Evolutionary conservation across 2,329 filamentous ascomycete species (phyloP), one percentile per base, ranked within the genome.

Genomic region (Chaetoscypha palmicola): DNA sequence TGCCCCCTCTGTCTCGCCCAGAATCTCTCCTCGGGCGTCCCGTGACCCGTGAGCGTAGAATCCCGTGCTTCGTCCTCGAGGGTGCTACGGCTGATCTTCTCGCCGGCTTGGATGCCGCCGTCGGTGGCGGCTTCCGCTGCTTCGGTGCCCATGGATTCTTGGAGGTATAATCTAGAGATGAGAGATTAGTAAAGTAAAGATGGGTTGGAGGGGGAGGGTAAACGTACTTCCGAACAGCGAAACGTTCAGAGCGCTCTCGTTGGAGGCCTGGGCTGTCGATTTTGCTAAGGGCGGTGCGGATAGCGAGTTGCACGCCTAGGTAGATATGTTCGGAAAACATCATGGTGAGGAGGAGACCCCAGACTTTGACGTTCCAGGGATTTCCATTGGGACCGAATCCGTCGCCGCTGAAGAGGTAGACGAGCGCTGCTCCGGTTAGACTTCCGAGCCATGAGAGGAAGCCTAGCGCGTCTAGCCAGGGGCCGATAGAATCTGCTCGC

Each of bases 401-500:
- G 43, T 82, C 73, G 40, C 81, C 79, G 53, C 78, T 83, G 69
- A 96, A 97, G 57, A 98, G 79, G 63, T 89, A 95, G 0, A 95
- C 85, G 37, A 97, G 77, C 0, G 90, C 88, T 0, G 89, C 81
- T 43, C 85, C 89, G 4, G 89, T 94, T 47, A 97, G 70, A 53
- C 84, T 92, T 31, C 92, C 92, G 19, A 96, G 71, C 92, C 92
- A 97, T 3, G 88, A 84, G n/a, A 97, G 70, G 62, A 97, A 94
- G 12, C 82, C 83, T 2, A 98, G 72, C 1, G 86, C 82, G 52
- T 89, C 78, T 10, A 97, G 71, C 84, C 89, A 97, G 1, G 92
- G 90, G 0, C 92, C 92, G 54, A 98, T 97, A 1, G 86, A 92
- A 66, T 97, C 92, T 1, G 88, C 81, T 41, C 92, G 80, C 76